These are phyloP conservation scores for Epichloe typhina DNA, from an alignment of 2,329 filamentous ascomycete species.

Conservation along the genomic window DNA sequence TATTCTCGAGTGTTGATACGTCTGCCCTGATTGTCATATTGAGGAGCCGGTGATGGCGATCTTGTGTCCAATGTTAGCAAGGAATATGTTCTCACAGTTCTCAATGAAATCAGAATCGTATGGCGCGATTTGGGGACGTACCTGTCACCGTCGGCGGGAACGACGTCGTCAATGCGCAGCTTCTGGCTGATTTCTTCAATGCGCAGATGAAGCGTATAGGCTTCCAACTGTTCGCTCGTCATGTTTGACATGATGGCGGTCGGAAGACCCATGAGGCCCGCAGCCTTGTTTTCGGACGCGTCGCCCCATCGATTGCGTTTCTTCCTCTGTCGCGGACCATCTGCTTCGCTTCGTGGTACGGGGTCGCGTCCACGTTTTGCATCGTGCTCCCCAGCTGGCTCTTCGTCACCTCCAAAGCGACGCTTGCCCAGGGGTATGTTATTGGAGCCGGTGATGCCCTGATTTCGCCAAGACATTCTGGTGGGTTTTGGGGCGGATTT, in stretches of 20 bases:
- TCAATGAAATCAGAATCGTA: neutral
- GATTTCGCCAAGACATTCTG: constrained; percentile 53
- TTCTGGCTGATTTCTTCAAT: constrained; percentile 99
- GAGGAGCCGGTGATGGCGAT: constrained; percentile 87
- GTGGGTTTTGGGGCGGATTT: neutral
- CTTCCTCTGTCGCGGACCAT: constrained; percentile 82
- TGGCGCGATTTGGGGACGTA: constrained; percentile 32
- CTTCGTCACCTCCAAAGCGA: constrained; percentile 60
- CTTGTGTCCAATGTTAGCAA: constrained; percentile 38
- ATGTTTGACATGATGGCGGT: constrained; percentile 95
- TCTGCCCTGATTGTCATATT: constrained; percentile 98
- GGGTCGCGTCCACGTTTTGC: constrained; percentile 88
- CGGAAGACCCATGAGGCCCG: constrained; percentile 90
- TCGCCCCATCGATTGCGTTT: constrained; percentile 99
- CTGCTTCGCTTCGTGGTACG: constrained; percentile 53
- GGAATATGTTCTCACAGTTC: neutral
- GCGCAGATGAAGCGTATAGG: constrained; percentile 88
- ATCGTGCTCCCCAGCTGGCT: constrained; percentile 31
- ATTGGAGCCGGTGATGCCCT: constrained; percentile 93
- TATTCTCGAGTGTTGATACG: constrained; percentile 99
- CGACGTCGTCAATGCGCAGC: constrained; percentile 96
- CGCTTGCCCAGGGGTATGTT: constrained; percentile 89
- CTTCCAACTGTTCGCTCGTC: constrained; percentile 96
- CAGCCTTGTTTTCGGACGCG: constrained; percentile 94
- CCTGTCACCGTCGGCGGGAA: constrained; percentile 92